These are phyloP conservation scores for Prinsepia uniflora DNA, from an alignment of 306 rosid species.

Conservation along the genomic window DNA sequence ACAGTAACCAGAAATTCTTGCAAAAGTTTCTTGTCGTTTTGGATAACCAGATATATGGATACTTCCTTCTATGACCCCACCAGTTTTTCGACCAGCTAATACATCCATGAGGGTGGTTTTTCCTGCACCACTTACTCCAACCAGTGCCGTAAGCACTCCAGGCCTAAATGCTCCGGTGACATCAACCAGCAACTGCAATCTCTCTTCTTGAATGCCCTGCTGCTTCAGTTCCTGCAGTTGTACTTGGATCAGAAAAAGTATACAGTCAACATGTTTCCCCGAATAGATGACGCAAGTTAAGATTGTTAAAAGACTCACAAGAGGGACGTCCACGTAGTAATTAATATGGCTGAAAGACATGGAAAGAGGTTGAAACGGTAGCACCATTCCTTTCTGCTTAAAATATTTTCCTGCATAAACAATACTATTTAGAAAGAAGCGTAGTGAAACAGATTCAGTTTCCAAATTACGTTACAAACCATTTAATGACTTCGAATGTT, in stretches of 20 bases:
- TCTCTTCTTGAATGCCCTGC: conserved; percentile 81
- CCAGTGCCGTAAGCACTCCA: conserved; percentile 91
- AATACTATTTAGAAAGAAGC: conserved; percentile 7
- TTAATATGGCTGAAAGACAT: conserved; percentile 92
- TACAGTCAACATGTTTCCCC: conserved; percentile 22
- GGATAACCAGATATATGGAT: conserved; percentile 80
- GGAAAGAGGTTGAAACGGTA: conserved; percentile 92
- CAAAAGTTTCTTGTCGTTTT: conserved; percentile 86
- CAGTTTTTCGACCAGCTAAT: conserved; percentile 93
- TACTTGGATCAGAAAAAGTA: conserved; percentile 35
- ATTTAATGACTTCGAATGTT: conserved; percentile 68
- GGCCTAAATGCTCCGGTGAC: conserved; percentile 91
- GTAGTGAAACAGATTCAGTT: neutral
- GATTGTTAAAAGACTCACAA: conserved; percentile 47
- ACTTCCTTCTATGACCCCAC: conserved; percentile 77
- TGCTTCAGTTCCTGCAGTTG: conserved; percentile 84
- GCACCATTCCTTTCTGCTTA: conserved; percentile 95
- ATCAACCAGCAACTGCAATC: conserved; percentile 68
- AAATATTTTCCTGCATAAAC: conserved; percentile 64
- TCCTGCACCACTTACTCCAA: conserved; percentile 98
- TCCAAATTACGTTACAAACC: conserved; percentile 43
- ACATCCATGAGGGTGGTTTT: conserved; percentile 98
- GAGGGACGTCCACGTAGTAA: conserved; percentile 87
- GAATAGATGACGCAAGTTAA: conserved; percentile 8
- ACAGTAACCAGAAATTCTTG: conserved; percentile 97